Evolutionary conservation across 2,329 filamentous ascomycete genomes (phyloP), one percentile per base, ranked within the genome.

Genomic region (Aspergillus novoparasiticus): DNA sequence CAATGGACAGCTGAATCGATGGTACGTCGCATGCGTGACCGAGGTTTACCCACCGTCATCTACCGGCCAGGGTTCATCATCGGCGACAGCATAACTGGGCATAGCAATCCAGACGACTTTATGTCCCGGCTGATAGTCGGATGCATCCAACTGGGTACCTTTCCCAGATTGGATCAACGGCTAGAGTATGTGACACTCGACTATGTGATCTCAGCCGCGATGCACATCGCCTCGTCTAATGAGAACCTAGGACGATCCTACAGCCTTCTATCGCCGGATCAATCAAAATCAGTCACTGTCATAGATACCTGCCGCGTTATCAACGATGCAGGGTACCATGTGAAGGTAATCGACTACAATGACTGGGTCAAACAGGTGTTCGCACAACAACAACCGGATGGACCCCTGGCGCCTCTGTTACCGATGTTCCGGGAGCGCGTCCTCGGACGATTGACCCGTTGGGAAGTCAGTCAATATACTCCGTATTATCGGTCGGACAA

Each of bases 11-110:
- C 64, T 6, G 86, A 87, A 71, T 83, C 83, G 63, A 82, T 96
- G 57, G 85, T 91, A 23, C 85, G 90, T 30, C 89, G 90, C 73
- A 91, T 92, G 32, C 90, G 91, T 54, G 82, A 81, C 59, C 85
- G 90, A 50, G 92, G 92, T 12, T 85, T 96, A 0, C 80, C 79
- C 1, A 91, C 90, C 12, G 84, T 87, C 30, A 86, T 95, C 45
- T 82, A 95, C 48, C 86, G 93, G 3, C 89, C 92, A 1, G 92
- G 93, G 9, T 96, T 96, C 73, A 87, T 96, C 48, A 83, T 89
- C 4, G 93, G 92, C 6, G 86, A 92, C 73, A 82, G 85, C 1
- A 76, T 82, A 39, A 86, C 84, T 12, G 92, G 92, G 21, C 28
- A 26, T 1, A 56, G 64, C 76, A 91, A 89, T 73, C 91, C 87